Base-by-base conservation (phyloP, 2,329 filamentous ascomycete genomes). In the Alternaria brassicicola region DNA sequence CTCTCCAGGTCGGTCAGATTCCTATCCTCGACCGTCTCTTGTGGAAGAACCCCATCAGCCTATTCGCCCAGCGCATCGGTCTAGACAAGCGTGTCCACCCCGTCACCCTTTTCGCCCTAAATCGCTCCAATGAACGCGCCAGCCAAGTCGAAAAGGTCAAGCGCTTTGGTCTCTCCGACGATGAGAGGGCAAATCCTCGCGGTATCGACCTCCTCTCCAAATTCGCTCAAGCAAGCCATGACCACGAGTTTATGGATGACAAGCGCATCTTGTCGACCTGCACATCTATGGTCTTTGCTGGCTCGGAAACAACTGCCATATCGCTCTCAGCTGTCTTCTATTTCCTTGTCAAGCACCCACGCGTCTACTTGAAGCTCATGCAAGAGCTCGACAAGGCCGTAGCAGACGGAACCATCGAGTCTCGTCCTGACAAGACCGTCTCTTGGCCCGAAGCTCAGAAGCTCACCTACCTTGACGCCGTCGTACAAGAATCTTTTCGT, bases 261-360 rank as follows among this genome's bases (percentile, higher is more conserved):
- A 82, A 81, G 3, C 81, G 89, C 8, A 89, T 92, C 10, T 85
- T 89, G 63, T 88, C 88, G 6, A 89, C 90, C 78, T 88, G 88
- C 48, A 85, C 88, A n/a, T 87, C 83, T 57, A 91, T 91, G 88
- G 79, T 82, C 61, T 85, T 90, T 65, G 91, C 91, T 0, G 90
- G 91, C 3, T 89, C 86, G 2, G 91, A 95, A 76, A 94, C 91
- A 0, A 94, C 91, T 0, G 90, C 89, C 36, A 93, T 93, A 70
- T 87, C 85, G 6, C 82, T 93, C 0, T 85, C 85, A 6, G 83
- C 87, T 6, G 84, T 93, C 0, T 91, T 94, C 69, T 93, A 93
- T 77, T 88, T 87, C 74, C 78, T 93, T 3, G 81, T 93, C 33
- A 88, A 88, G 69, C 85, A 87, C 66, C 87, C 88, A 0, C 35